Evolutionary conservation across 805 yeast species (phyloP).

Genomic region (Wickerhamiella vanderwaltii): DNA sequence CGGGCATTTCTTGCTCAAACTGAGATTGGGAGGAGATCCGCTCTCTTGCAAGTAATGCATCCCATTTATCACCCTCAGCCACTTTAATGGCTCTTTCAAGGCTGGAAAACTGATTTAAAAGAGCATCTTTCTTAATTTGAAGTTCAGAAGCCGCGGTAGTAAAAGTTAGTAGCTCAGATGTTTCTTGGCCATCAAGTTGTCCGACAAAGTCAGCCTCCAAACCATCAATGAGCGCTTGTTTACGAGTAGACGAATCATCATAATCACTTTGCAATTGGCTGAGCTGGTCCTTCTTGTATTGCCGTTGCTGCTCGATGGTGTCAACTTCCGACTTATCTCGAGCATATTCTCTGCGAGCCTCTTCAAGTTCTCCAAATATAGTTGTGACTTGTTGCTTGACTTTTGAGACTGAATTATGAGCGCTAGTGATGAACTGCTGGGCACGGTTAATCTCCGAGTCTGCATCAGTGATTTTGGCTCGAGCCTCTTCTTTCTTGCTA

Average conservation of each 20-base stretch:
- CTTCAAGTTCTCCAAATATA: constrained; percentile 2
- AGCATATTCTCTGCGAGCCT: constrained; percentile 5
- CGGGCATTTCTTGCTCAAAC: not conserved
- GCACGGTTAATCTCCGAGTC: not conserved
- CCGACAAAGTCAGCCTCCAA: not conserved
- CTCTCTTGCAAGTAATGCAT: constrained; percentile 1
- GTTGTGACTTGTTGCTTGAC: constrained; percentile 1
- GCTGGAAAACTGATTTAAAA: not conserved
- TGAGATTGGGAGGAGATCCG: not conserved
- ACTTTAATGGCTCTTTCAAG: not conserved
- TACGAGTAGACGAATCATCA: not conserved
- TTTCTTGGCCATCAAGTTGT: not conserved
- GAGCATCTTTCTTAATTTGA: not conserved
- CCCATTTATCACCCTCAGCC: constrained; percentile 5
- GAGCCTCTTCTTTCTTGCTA: not conserved
- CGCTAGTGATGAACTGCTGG: constrained; percentile 3
- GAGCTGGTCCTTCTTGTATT: not conserved
- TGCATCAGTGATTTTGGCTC: not conserved
- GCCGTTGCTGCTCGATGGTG: not conserved
- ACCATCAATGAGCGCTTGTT: not conserved
- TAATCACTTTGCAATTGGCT: not conserved
- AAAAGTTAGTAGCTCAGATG: not conserved
- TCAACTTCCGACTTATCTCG: not conserved
- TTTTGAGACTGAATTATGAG: not conserved
- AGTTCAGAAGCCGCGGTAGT: not conserved